Evolutionary conservation across 305 asterid species (phyloP).

Genomic region (Fraxinus latifolia): DNA sequence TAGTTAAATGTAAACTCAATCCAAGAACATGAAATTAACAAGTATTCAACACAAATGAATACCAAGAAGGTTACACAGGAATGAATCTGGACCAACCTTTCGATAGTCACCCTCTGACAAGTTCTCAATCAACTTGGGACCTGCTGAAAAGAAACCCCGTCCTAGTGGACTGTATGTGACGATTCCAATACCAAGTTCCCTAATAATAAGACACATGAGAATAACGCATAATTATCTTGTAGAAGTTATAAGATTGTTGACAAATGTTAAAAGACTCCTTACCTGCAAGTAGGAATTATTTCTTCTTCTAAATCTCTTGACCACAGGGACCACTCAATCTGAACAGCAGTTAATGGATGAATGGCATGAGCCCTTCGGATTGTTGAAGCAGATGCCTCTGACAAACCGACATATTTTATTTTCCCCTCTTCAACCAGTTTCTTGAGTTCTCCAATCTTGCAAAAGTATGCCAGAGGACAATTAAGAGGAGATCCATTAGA

Average conservation of each 20-base stretch:
- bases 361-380: constrained; percentile 38
- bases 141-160: constrained; percentile 36
- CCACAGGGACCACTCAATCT: constrained; percentile 39
- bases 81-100: constrained; percentile 23
- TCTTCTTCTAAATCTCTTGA: constrained; percentile 32
- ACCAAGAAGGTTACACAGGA: background rate
- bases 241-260: background rate
- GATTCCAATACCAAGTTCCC: constrained; percentile 44
- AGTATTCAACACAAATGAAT: background rate
- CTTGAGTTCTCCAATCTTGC: constrained; percentile 34
- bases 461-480: background rate
- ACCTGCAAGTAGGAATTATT: constrained; percentile 38
- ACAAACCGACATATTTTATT: constrained; percentile 28
- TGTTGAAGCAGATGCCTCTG: constrained; percentile 34
- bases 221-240: background rate
- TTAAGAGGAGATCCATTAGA: background rate
- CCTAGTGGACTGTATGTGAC: constrained; percentile 44
- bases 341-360: constrained; percentile 33
- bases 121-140: constrained; percentile 30
- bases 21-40: background rate
- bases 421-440: constrained; percentile 41
- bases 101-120: constrained; percentile 29
- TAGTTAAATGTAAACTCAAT: background rate
- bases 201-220: background rate
- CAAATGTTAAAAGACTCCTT: background rate